Conservation (phyloP, 129 eudicot genomes). For the Cynara cardunculus region DNA sequence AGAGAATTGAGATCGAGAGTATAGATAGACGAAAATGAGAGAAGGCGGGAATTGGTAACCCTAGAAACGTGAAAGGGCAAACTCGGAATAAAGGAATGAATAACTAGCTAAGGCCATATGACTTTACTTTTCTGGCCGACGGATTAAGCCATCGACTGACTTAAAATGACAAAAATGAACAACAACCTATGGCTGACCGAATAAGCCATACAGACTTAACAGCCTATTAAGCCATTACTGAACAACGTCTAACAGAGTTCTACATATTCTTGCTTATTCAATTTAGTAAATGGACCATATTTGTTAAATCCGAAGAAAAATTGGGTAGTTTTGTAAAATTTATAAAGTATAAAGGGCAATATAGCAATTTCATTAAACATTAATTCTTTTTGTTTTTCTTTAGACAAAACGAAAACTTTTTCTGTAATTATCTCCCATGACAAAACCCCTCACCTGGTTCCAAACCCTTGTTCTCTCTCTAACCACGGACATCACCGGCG, state of each 20-base stretch:
- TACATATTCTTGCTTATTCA: background rate
- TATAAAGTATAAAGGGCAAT: background rate
- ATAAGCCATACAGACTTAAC: no score
- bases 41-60: no score
- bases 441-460: conserved; percentile 23
- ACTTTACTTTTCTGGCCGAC: no score
- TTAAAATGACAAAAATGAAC: no score
- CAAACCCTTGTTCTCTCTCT: conserved; percentile 24
- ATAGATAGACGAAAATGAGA: no score
- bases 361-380: conserved; percentile 7
- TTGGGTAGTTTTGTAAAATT: background rate
- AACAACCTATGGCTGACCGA: no score
- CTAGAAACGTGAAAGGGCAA: no score
- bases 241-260: background rate
- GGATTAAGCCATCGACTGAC: no score
- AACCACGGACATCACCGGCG: conserved; percentile 25
- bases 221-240: no score
- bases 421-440: conserved; percentile 5
- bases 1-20: no score
- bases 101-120: no score
- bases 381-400: background rate
- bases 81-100: no score
- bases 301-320: background rate
- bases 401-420: conserved; percentile 3
- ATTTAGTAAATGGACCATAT: background rate